phyloP scores from a whole-genome alignment of 2,329 filamentous ascomycete species.

The Venturia asperata region DNA sequence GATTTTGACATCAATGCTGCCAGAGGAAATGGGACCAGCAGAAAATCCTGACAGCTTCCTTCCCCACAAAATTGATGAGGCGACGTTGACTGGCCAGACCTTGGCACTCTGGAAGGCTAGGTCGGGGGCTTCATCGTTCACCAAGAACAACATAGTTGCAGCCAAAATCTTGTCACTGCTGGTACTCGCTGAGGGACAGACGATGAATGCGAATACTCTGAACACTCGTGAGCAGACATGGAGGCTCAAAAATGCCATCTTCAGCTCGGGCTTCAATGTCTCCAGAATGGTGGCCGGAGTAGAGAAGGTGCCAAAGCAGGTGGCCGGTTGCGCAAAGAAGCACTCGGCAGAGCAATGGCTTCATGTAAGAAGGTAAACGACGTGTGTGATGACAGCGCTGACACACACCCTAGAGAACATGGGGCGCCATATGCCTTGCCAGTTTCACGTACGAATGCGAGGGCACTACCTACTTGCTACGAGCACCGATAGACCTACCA shows the following conservation, averaged over 20 bases:
- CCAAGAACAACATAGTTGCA: neutral
- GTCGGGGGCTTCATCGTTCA: neutral
- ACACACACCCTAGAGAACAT: neutral
- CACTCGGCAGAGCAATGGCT: neutral
- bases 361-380: constrained; percentile 1
- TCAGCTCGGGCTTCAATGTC: neutral
- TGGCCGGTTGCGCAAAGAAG: neutral
- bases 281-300: neutral
- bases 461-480: neutral
- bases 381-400: neutral
- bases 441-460: neutral
- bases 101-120: neutral
- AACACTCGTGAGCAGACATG: neutral
- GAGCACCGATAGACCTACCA: constrained; percentile 2
- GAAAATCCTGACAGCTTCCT: neutral
- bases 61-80: neutral
- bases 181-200: neutral
- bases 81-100: neutral
- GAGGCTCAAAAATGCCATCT: neutral
- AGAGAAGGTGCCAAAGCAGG: neutral
- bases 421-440: neutral
- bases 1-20: neutral
- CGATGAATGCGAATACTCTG: neutral
- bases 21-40: neutral
- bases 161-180: neutral